Conservation (phyloP, 495 filamentous ascomycete genomes). For the Aspergillus kassunensis region DNA sequence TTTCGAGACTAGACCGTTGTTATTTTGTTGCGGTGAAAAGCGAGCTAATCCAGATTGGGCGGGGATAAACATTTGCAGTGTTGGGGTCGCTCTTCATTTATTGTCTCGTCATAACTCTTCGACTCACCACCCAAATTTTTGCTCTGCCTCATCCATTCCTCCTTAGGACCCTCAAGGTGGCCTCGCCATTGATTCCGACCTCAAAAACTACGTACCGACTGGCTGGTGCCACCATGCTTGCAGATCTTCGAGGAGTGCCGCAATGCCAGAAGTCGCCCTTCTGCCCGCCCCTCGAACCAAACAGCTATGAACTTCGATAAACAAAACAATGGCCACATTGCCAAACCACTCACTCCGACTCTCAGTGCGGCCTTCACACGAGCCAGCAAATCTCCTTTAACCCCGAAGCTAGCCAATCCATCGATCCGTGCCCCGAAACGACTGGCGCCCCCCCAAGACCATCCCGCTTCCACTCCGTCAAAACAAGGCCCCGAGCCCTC, state of each 20-base stretch:
- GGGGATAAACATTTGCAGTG: conserved; percentile 8
- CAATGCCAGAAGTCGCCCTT: conserved; percentile 40
- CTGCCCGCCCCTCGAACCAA: conserved; percentile 26
- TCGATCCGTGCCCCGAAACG: conserved; percentile 31
- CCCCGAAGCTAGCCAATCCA: conserved; percentile 49
- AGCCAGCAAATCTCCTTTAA: conserved; percentile 40
- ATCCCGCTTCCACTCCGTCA: conserved; percentile 26
- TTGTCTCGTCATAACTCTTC: conserved; percentile 1
- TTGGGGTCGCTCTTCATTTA: background rate
- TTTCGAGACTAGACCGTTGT: no score
- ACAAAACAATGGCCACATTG: conserved; percentile 39
- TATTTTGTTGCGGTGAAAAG: conserved; percentile 12
- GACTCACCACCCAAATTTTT: background rate
- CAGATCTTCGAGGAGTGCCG: conserved; percentile 25
- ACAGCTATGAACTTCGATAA: conserved; percentile 53
- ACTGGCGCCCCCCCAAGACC: conserved; percentile 34
- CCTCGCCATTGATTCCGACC: background rate
- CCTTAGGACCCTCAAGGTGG: background rate
- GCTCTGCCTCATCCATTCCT: background rate
- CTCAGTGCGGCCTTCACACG: conserved; percentile 46
- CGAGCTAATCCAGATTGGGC: conserved; percentile 16
- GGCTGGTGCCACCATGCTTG: conserved; percentile 39
- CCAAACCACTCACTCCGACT: conserved; percentile 49
- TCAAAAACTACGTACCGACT: conserved; percentile 9
- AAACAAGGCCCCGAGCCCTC: conserved; percentile 40